Conservation (phyloP, 306 rosid species). For the Cotoneaster glaucophyllus region DNA sequence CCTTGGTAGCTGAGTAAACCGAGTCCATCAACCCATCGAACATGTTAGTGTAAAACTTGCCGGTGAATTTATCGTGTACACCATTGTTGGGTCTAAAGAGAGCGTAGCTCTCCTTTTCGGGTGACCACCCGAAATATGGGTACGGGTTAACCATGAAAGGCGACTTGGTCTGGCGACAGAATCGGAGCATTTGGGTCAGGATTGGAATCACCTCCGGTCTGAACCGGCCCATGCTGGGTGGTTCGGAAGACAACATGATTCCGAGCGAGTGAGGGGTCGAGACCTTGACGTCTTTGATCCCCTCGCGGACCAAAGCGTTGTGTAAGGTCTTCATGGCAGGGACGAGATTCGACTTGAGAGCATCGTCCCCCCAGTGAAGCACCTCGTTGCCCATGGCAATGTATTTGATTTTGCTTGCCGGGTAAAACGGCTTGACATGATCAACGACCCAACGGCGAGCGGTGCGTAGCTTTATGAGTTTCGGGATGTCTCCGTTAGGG, state of each 20-base stretch:
- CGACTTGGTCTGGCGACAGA: conserved; percentile 38
- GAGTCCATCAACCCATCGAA: conserved; percentile 73
- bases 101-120: conserved; percentile 40
- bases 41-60: conserved; percentile 56
- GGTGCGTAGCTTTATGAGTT: background rate
- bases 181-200: conserved; percentile 54
- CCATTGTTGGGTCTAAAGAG: conserved; percentile 62
- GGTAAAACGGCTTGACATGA: conserved; percentile 49
- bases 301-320: conserved; percentile 51
- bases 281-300: conserved; percentile 63
- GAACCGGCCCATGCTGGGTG: conserved; percentile 68
- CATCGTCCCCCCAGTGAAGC: conserved; percentile 51
- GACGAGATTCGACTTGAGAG: conserved; percentile 39
- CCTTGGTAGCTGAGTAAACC: conserved; percentile 57
- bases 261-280: conserved; percentile 72
- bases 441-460: conserved; percentile 57
- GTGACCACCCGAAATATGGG: conserved; percentile 73
- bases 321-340: conserved; percentile 71
- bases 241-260: conserved; percentile 44
- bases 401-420: conserved; percentile 53
- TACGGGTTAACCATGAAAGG: conserved; percentile 93
- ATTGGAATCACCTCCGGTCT: conserved; percentile 40
- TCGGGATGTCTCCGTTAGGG: conserved; percentile 60
- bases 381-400: conserved; percentile 77
- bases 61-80: conserved; percentile 40